Evolutionary conservation across 805 yeast genomes (phyloP), one percentile per base, ranked within the genome.

Genomic region (Metschnikowia rubicola): DNA sequence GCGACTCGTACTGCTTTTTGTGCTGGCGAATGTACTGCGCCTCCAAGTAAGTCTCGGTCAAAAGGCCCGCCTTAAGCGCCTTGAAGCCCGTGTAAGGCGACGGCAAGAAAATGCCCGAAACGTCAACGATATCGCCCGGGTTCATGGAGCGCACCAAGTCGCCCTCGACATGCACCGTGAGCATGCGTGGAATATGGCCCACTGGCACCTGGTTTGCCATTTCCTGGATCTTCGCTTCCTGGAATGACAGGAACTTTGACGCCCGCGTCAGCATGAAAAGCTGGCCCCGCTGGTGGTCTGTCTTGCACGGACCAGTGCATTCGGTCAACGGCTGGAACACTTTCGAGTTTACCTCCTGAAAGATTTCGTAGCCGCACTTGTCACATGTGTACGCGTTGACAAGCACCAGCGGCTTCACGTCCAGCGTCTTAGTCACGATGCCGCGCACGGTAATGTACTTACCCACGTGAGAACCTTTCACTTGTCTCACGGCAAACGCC

Each of bases 321-420:
- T 90, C 96, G 3, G 73, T 64, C 44, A 90, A 71, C n/a, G 99
- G 99, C 29, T 86, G 83, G 68, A 88, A 95, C 37, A 87, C 83
- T 62, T 83, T 82, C 15, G 91, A 71, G 54, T 80, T 84, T 55
- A 94, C 96, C 65, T 95, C 98, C 71, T 94, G 98, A 76, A 95
- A 94, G 44, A 89, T 83, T 69, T 94, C 99, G 67, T 80, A 86
- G 40, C 99, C 99, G 75, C 99, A 94, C 59, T 86, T 86, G 64
- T 94, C 99, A 71, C 99, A 94, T 7, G 98, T 88, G 64, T 92
- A 95, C 1, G 99, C 98, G 58, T 86, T 89, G 44, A 94, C 97
- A 50, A 80, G 73, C 8, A 94, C 88, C 6, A 88, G 75, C 4
- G 99, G 99, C 66, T 91, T 92, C 37, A 94, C 99, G 65, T 94